Evolutionary conservation across 345 rosid genomes (phyloP), one percentile per base, ranked within the genome.

Genomic region (Boechera stricta): DNA sequence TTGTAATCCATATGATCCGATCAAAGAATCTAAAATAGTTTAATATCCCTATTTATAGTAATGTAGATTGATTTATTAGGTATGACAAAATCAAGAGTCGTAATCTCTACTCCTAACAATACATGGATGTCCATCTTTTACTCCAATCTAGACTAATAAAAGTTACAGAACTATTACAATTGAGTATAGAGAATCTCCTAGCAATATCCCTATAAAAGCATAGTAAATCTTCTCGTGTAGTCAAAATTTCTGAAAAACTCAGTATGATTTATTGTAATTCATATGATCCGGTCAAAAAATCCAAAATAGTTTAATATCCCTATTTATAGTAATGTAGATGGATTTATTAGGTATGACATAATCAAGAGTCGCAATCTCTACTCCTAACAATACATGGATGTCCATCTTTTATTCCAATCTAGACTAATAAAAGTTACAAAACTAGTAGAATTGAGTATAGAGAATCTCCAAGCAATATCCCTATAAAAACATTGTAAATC

Each of bases 1-100:
- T 28, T 28, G 29, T 28, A 28, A 28, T 28, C 3, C 29, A 28
- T 28, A 28, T 28, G 2, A 28, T 52, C 2, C 1, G 7, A 13
- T 36, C 49, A 67, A 67, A 44, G 5, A 48, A 48, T 66, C 72
- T 11, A 52, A 52, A 36, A 38, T 53, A 67, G 15, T 13, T 52
- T 51, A 15, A 0, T 36, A 1, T 10, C 5, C 53, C 5, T 44
- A 35, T 51, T 18, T 9, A 16, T 66, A 5, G n/a, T 4, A 18
- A 35, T 51, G 33, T 65, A 66, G 5, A 45, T 47, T 0, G 7
- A 16, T 29, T 1, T 6, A 0, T 35, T 35, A 13, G 2, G 6
- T 2, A 16, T 67, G 48, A 24, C 35, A 33, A 67, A 36, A 67
- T 67, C 45, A 2, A 48, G n/a, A 66, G 5, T 66, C 18, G 4